A percentile compares a stretch with the other conserved stretches of the same genome.
Conservation (phyloP, 192 early-diverging fungal genomes). For the Chytriomyces confervae region DNA sequence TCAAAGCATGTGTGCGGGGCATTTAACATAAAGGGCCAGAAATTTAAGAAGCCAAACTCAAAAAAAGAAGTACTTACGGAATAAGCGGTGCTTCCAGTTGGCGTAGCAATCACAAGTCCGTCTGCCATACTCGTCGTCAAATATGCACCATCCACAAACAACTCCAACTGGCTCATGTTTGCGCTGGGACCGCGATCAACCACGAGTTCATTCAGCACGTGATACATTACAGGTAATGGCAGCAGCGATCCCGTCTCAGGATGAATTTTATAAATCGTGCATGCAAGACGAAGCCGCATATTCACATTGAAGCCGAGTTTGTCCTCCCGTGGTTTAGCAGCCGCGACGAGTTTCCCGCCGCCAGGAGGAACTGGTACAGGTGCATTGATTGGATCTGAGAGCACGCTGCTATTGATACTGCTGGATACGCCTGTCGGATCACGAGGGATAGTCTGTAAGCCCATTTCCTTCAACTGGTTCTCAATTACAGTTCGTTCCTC, state of each 20-base stretch:
- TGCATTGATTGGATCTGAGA: slow-evolving; percentile 71
- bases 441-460: no score
- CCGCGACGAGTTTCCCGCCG: background rate
- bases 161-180: slow-evolving; percentile 81
- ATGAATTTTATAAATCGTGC: slow-evolving; percentile 77
- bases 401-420: slow-evolving; percentile 81
- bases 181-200: slow-evolving; percentile 92
- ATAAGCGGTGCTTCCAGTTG: slow-evolving; percentile 75
- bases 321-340: background rate
- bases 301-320: slow-evolving; percentile 79
- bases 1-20: no score
- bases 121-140: slow-evolving; percentile 75
- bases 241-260: background rate
- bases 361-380: no score
- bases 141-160: slow-evolving; percentile 86
- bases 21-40: background rate
- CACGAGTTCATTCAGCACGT: slow-evolving; percentile 94
- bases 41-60: background rate
- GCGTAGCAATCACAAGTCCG: slow-evolving; percentile 91
- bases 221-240: slow-evolving; percentile 59
- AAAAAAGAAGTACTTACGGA: slow-evolving; percentile 36
- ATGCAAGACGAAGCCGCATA: slow-evolving; percentile 88
- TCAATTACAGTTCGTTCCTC: no score
- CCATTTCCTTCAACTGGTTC: no score
- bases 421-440: slow-evolving; percentile 53